A percentile compares a stretch with the other conserved stretches of the same genome.
phyloP scores from a whole-genome alignment of 139 green algal genomes.

The Monoraphidium neglectum region DNA sequence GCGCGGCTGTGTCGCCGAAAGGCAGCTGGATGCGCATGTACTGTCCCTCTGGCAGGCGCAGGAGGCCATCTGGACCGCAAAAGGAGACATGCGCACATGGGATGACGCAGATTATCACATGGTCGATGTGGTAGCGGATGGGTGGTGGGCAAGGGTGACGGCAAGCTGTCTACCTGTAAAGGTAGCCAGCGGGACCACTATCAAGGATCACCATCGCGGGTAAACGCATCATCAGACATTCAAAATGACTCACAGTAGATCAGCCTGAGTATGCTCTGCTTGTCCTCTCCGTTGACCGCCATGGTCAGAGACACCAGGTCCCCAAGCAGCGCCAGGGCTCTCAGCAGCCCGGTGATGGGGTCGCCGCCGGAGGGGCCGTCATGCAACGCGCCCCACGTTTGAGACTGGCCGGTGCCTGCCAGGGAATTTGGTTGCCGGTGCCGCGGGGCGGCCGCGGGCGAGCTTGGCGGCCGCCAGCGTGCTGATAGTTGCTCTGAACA shows the following conservation, averaged over 20 bases:
- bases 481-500: not conserved
- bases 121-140: too few species aligned
- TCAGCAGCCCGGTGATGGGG: not conserved
- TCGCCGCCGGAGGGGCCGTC: not conserved
- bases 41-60: not conserved
- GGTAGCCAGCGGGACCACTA: too few species aligned
- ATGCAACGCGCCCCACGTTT: not conserved
- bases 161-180: too few species aligned
- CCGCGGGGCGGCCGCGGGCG: too few species aligned
- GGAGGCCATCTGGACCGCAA: not conserved
- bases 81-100: not conserved
- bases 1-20: too few species aligned
- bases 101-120: too few species aligned
- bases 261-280: slow-evolving; percentile 5
- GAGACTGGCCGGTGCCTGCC: not conserved
- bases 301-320: slow-evolving; percentile 11
- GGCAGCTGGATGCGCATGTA: slow-evolving; percentile 6
- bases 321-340: not conserved
- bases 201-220: not conserved
- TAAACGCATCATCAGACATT: not conserved
- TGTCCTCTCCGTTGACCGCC: slow-evolving; percentile 14
- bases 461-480: not conserved
- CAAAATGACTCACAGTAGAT: slow-evolving; percentile 5
- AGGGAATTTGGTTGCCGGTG: too few species aligned
- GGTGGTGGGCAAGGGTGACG: too few species aligned